phyloP scores from a whole-genome alignment of 768 basidiomycete species.

The Mycena haematopus region DNA sequence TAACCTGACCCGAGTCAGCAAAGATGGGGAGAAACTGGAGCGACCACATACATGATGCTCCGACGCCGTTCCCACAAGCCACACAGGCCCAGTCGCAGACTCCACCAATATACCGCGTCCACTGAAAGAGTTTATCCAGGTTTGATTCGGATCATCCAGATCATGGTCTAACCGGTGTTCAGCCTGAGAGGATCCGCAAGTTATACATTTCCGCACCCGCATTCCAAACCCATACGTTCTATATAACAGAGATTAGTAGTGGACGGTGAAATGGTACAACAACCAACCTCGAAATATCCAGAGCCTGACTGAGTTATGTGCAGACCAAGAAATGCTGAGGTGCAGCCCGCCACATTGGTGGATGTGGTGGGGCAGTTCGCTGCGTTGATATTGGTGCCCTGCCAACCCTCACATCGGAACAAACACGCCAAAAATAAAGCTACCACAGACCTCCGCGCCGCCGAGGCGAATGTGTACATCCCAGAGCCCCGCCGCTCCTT shows the following conservation, averaged over 20 bases:
- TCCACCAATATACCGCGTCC: background rate
- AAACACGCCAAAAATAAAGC: no score
- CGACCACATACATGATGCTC: background rate
- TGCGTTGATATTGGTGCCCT: background rate
- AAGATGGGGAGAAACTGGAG: background rate
- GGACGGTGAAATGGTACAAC: background rate
- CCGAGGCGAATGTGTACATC: background rate
- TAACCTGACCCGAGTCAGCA: no score
- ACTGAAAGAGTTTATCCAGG: background rate
- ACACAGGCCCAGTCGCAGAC: background rate
- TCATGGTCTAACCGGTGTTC: background rate
- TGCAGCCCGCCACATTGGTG: background rate
- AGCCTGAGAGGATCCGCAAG: no score
- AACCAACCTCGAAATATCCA: background rate
- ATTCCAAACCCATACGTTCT: constrained; percentile 7
- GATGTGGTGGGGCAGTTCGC: background rate
- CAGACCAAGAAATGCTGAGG: background rate
- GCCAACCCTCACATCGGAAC: background rate
- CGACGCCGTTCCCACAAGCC: constrained; percentile 6
- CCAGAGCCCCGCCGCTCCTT: background rate
- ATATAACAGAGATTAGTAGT: background rate
- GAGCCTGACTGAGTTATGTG: background rate
- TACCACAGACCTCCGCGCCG: background rate
- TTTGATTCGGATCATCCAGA: background rate
- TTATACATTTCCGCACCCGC: background rate